These are phyloP conservation scores for Silene coronaria DNA, from an alignment of 179 eudicot species.

Conservation along the genomic window DNA sequence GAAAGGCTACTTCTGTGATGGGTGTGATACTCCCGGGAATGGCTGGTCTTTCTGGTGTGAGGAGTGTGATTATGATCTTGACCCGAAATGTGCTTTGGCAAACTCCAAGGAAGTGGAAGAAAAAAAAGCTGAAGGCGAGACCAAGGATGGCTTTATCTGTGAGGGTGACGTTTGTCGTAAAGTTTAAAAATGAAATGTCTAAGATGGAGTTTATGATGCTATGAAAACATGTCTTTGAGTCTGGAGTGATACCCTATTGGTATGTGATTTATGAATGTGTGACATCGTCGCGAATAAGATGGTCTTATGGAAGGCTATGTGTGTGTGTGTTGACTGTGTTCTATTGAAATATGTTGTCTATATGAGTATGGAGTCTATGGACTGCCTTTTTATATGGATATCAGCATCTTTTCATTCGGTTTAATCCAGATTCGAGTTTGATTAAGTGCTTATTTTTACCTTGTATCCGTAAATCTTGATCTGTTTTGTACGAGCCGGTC, in stretches of 20 bases:
- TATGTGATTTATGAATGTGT: neutral
- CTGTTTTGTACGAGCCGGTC: neutral
- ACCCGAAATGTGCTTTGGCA: neutral
- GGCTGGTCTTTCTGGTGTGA: too few relatives aligned
- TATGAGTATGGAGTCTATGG: neutral
- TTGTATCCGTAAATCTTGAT: too few relatives aligned
- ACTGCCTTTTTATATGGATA: neutral
- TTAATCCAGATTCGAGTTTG: neutral
- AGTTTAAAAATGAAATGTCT: conserved; percentile 9
- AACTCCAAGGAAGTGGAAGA: conserved; percentile 2
- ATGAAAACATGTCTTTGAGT: neutral
- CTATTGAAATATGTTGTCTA: neutral
- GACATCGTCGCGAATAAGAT: neutral
- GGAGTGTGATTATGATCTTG: too few relatives aligned
- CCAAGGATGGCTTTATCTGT: too few relatives aligned
- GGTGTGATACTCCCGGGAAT: too few relatives aligned
- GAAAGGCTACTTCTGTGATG: neutral
- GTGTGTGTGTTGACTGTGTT: neutral
- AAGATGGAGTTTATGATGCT: neutral
- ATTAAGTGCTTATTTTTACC: too few relatives aligned
- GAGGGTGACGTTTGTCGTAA: too few relatives aligned
- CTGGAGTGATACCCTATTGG: neutral
- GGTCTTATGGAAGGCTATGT: neutral
- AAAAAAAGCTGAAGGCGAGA: neutral
- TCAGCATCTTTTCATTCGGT: neutral